Evolutionary conservation across 768 basidiomycete species (phyloP).

Genomic region (Xerocomus potaroensis): DNA sequence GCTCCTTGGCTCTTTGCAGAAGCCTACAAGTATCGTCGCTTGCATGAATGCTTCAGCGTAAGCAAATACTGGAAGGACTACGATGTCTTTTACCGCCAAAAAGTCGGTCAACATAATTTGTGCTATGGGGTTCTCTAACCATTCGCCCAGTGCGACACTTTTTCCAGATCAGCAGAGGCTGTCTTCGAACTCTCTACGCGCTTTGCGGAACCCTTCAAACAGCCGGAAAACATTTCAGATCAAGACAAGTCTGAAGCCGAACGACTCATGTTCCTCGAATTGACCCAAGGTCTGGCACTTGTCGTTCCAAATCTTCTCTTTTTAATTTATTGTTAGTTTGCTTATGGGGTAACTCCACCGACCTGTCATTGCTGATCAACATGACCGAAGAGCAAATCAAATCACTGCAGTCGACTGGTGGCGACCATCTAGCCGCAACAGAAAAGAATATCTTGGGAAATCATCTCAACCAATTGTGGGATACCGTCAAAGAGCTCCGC

Average conservation of each 20-base stretch:
- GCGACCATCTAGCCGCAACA: conserved; percentile 91
- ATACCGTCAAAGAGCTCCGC: conserved; percentile 63
- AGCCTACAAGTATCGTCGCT: conserved; percentile 87
- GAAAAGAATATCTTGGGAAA: conserved; percentile 97
- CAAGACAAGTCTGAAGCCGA: conserved; percentile 63
- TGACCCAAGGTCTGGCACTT: conserved; percentile 70
- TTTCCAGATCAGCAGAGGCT: conserved; percentile 86
- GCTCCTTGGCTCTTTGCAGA: conserved; percentile 97
- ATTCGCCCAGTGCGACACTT: conserved; percentile 75
- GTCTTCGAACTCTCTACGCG: conserved; percentile 93
- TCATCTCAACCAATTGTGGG: conserved; percentile 68
- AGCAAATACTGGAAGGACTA: conserved; percentile 88
- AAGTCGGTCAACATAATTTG: conserved; percentile 39
- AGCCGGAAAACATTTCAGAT: conserved; percentile 47
- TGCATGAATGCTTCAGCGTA: conserved; percentile 90
- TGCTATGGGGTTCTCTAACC: conserved; percentile 4
- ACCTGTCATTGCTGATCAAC: conserved; percentile 90
- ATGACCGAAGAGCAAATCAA: conserved; percentile 99
- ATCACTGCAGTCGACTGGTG: conserved; percentile 91
- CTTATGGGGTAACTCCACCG: conserved; percentile 96
- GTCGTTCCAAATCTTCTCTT: neutral
- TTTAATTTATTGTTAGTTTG: conserved; percentile 55
- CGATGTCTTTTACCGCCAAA: conserved; percentile 94
- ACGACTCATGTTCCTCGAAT: conserved; percentile 83
- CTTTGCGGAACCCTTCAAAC: conserved; percentile 80